Conservation (phyloP, 148 eudicot species). For the Dianthus caryophyllus region DNA sequence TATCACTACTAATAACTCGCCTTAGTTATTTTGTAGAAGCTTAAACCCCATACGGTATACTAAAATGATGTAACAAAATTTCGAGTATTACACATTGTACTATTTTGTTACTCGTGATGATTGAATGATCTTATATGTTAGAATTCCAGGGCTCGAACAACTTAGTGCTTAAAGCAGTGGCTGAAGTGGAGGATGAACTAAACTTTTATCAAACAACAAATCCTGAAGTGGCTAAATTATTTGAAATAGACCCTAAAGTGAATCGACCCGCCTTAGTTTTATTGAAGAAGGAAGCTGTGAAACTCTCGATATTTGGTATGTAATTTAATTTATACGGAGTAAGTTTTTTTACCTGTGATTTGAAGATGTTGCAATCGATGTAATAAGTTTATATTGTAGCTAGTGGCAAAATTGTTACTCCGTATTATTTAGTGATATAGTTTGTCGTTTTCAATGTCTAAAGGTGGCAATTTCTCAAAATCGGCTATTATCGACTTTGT, state of each 20-base stretch:
- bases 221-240: constrained; percentile 68
- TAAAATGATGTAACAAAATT: too few relatives aligned
- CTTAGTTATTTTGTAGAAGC: too few relatives aligned
- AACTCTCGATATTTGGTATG: constrained; percentile 61
- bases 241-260: constrained; percentile 51
- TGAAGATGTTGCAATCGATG: neutral
- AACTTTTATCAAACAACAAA: constrained; percentile 63
- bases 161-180: constrained; percentile 64
- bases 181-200: constrained; percentile 46
- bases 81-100: too few relatives aligned
- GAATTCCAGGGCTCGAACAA: constrained; percentile 58
- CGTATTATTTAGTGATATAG: too few relatives aligned
- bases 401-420: too few relatives aligned
- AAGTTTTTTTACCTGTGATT: neutral
- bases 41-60: too few relatives aligned
- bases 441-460: constrained; percentile 16
- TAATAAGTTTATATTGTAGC: too few relatives aligned
- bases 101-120: neutral
- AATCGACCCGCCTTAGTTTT: constrained; percentile 71
- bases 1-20: too few relatives aligned
- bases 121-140: neutral
- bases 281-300: constrained; percentile 76
- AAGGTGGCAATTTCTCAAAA: constrained; percentile 66
- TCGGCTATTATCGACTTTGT: constrained; percentile 68
- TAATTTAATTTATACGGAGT: too few relatives aligned